Evolutionary conservation across 1,139 yeast species (phyloP), one percentile per base, ranked within the genome.

Genomic region (Yamadazyma atmosphaerica): DNA sequence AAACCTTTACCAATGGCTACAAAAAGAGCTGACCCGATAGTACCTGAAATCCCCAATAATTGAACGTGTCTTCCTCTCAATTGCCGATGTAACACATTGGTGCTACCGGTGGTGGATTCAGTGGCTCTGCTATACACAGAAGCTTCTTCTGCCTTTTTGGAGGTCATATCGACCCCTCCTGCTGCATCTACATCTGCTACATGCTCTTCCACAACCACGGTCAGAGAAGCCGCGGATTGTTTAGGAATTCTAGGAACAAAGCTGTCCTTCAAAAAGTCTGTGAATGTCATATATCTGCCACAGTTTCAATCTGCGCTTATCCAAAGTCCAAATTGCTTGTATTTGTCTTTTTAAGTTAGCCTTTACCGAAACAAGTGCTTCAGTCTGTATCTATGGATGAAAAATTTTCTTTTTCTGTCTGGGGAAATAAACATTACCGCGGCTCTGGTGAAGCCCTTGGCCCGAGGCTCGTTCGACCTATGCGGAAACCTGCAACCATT

Each of bases 21-120:
- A 45, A 72, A 73, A 25, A 73, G 54, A 4, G 72, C 77, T 1
- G 75, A 72, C 24, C 79, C 79, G 41, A 74, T 72, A 38, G 75
- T 67, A 4, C 77, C 77, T 34, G 77, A 75, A 35, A 74, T 72
- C 17, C 76, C 78, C 36, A 74, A 65, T 44, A 74, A 60, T 49
- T 73, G 77, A 34, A 74, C 68, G 51, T 74, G 79, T 47, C 78
- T 56, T 19, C 61, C 51, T 35, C 48, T 45, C 35, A 58, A 48
- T 3, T 54, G 46, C 12, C 63, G 36, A 35, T 58, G 61, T 9
- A 58, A 41, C 2, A 35, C 32, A 35, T 50, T 50, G 9, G 32
- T 39, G 18, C 39, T 44, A 5, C 39, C 51, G 9, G 41, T 32
- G 5, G 55, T 46, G 2, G 56, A 50, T 4, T 34, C 36, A 0